These are phyloP conservation scores for Penicillium pulvis DNA, from an alignment of 495 filamentous ascomycete species.

Conservation along the genomic window DNA sequence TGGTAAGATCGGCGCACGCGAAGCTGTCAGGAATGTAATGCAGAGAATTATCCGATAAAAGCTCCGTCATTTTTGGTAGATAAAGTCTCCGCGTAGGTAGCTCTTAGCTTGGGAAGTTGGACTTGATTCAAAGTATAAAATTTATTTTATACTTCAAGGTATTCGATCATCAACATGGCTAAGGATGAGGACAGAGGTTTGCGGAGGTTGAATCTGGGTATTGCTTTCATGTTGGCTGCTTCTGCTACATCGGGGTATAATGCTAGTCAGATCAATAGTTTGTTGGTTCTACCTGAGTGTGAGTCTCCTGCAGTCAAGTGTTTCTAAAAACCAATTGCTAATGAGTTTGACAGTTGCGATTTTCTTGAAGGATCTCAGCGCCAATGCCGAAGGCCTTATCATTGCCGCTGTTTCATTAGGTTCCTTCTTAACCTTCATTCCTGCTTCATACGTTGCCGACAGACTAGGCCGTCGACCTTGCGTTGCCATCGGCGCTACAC, in stretches of 20 bases:
- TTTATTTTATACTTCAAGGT: not conserved
- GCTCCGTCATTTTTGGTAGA: constrained; percentile 6
- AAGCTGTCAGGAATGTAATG: constrained; percentile 8
- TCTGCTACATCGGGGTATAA: constrained; percentile 32
- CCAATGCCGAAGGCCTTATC: constrained; percentile 25
- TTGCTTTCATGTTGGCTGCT: constrained; percentile 30
- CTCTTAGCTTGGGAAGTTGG: not conserved
- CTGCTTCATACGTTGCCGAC: constrained; percentile 31
- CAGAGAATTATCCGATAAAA: constrained; percentile 9
- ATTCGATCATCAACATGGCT: not conserved
- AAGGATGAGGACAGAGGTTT: constrained; percentile 13
- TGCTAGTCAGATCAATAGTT: constrained; percentile 33
- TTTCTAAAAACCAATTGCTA: not conserved
- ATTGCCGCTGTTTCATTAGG: constrained; percentile 32
- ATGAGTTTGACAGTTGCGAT: constrained; percentile 15
- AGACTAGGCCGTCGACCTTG: constrained; percentile 21
- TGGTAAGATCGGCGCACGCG: constrained; percentile 8
- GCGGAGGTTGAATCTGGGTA: constrained; percentile 29
- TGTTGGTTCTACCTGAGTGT: constrained; percentile 34
- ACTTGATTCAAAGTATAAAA: not conserved
- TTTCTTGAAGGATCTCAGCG: constrained; percentile 21
- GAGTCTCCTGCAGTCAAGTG: not conserved
- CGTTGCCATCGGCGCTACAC: constrained; percentile 23
- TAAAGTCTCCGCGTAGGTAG: not conserved
- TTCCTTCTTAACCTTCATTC: constrained; percentile 28